A percentile compares a stretch with the other conserved stretches of the same genome.
Conservation (phyloP, 495 filamentous ascomycete genomes). For the Talaromyces borbonicus region DNA sequence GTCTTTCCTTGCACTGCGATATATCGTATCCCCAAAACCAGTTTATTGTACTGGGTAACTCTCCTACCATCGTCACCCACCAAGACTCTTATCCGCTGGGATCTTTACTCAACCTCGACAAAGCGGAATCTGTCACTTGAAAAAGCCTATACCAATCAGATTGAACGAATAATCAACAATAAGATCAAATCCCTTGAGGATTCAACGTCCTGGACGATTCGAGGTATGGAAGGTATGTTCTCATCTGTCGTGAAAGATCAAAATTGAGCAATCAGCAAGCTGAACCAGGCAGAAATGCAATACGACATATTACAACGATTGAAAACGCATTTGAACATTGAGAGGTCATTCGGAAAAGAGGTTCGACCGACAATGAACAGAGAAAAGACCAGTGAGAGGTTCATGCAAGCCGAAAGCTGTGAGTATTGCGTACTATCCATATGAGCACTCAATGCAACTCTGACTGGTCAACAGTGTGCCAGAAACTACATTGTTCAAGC, state of each 20-base stretch:
- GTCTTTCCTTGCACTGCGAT: slow-evolving; percentile 15
- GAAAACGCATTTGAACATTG: slow-evolving; percentile 2
- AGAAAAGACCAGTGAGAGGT: background rate
- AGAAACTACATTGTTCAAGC: slow-evolving; percentile 5
- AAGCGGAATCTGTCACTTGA: background rate
- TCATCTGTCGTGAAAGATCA: no score
- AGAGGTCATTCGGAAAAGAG: slow-evolving; percentile 1
- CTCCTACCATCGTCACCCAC: slow-evolving; percentile 13
- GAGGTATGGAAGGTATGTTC: background rate
- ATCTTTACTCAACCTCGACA: slow-evolving; percentile 10
- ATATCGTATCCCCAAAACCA: slow-evolving; percentile 8
- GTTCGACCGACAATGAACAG: background rate
- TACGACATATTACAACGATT: background rate
- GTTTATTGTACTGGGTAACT: slow-evolving; percentile 12
- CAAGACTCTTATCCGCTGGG: slow-evolving; percentile 15
- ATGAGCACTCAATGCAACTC: background rate
- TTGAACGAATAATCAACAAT: slow-evolving; percentile 1
- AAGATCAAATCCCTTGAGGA: background rate
- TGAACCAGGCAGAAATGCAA: background rate
- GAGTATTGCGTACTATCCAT: background rate
- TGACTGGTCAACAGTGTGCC: background rate
- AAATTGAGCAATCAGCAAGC: no score
- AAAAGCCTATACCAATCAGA: background rate
- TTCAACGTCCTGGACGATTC: background rate
- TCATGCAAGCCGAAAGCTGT: slow-evolving; percentile 4